These are phyloP conservation scores for Metschnikowia reukaufii DNA, from an alignment of 805 yeast species.

Conservation along the genomic window DNA sequence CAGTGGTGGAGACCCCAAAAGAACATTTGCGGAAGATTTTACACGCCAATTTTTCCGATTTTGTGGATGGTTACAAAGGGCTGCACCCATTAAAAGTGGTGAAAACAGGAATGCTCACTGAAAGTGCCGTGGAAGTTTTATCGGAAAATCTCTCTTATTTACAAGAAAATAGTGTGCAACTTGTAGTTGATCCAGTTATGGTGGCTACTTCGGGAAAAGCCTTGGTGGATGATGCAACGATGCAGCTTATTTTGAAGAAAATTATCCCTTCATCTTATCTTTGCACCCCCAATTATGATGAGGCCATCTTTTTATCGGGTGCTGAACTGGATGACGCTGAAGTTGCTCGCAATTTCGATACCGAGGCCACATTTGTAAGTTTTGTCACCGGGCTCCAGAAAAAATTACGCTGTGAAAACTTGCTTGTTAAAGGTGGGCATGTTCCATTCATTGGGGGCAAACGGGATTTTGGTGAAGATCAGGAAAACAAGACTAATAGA, in stretches of 20 bases:
- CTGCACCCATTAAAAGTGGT: slow-evolving; percentile 49
- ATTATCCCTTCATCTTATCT: slow-evolving; percentile 56
- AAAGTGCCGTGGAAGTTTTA: slow-evolving; percentile 52
- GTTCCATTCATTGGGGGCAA: slow-evolving; percentile 40
- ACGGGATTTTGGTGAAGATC: not conserved
- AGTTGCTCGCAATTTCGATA: slow-evolving; percentile 14
- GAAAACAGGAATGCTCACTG: slow-evolving; percentile 77
- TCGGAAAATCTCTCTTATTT: slow-evolving; percentile 33
- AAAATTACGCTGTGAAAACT: slow-evolving; percentile 44
- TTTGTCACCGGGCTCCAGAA: slow-evolving; percentile 28
- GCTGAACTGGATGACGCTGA: slow-evolving; percentile 21
- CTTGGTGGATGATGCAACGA: slow-evolving; percentile 49
- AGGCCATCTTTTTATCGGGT: slow-evolving; percentile 50
- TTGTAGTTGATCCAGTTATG: slow-evolving; percentile 83
- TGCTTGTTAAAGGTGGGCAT: slow-evolving; percentile 83
- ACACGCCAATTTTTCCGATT: slow-evolving; percentile 57
- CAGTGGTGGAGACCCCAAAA: slow-evolving; percentile 42
- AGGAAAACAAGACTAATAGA: not conserved
- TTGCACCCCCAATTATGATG: slow-evolving; percentile 74
- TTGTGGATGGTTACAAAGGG: slow-evolving; percentile 34
- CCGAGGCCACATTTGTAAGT: slow-evolving; percentile 35
- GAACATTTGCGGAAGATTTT: slow-evolving; percentile 49
- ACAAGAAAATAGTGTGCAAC: slow-evolving; percentile 24
- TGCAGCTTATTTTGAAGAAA: slow-evolving; percentile 41
- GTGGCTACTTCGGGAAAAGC: slow-evolving; percentile 75